Base-by-base conservation (phyloP, 345 rosid species). In the Syzygium aromaticum region DNA sequence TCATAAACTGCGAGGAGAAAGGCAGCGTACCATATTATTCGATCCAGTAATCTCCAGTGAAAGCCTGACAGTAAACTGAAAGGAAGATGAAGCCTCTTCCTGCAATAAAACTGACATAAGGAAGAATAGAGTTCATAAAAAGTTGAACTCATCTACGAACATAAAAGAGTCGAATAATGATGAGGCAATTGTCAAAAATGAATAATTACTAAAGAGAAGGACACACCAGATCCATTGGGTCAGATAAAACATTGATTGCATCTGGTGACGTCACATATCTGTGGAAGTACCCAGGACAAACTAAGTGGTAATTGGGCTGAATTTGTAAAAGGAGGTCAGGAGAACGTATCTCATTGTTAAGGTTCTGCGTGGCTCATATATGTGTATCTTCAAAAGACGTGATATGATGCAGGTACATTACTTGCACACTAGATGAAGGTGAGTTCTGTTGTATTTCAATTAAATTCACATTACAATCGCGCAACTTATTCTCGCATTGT, bases 21-120 rank as follows among this genome's bases (percentile, higher is more conserved):
- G 21, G 80, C 9, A 85, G 30, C 90, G 77, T 96, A 96, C 98
- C 98, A 96, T 93, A 92, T 96, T 95, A 82, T 85, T 90, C 12
- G 97, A 91, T 92, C 94, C 90, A 87, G 91, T 91, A 91, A 92
- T 85, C n/a, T 85, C 90, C 38, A 94, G 92, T 84, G 98, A 92
- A 91, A 95, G 93, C 94, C 92, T 92, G 92, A 95, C 92, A 92
- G 92, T 88, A 89, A n/a, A n/a, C n/a, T n/a, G n/a, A n/a, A n/a
- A n/a, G n/a, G n/a, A n/a, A n/a, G n/a, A n/a, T n/a, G n/a, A n/a
- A n/a, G n/a, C n/a, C n/a, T n/a, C n/a, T n/a, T n/a, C n/a, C n/a
- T n/a, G n/a, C n/a, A n/a, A n/a, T n/a, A n/a, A n/a, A n/a, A n/a
- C n/a, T n/a, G n/a, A n/a, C n/a, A n/a, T n/a, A n/a, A n/a, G n/a